Base-by-base conservation (phyloP, 352 stramenopile genomes). In the Thraustochytrium striatum region DNA sequence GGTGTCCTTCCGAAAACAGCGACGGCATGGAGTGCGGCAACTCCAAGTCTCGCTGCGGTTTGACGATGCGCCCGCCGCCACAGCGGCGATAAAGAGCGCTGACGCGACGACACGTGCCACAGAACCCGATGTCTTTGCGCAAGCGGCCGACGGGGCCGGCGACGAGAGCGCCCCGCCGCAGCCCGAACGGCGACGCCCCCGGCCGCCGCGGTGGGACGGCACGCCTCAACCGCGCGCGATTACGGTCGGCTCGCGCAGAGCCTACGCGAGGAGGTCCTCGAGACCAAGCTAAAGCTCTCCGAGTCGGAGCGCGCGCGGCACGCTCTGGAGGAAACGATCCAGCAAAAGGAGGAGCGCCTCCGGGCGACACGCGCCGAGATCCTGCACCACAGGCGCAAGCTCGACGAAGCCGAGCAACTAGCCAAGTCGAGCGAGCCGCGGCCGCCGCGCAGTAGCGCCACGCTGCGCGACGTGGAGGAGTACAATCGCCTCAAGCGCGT, bases 201-300 rank as follows among this genome's bases (percentile, higher is more conserved):
- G n/a, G 19, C 28, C 8, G 43, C 70, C 19, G 13, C 62, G 13
- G 65, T 61, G 21, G 33, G 44, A 5, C 39, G 41, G 32, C 44
- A 38, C 50, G 65, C 65, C 8, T 32, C 41, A 21, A 44, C 43
- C 21, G 65, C 50, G 16, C 65, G 52, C 19, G 65, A 75, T 32
- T 75, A 62, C 19, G 25, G 9, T 13, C 21, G 58, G 44, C 65
- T 75, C 8, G 65, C 65, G 30, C 52, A 58, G 35, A 30, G 65
- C 11, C 52, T 75, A 8, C 65, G 65, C 9, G 65, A 75, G 36
- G 65, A 75, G 47, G 47, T 75, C n/a, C 35, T 75, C 8, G 65
- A 75, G 32, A 43, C 65, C 21, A 75, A 75, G 52, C 11, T 43
- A n/a, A 75, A 70, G 30, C 41, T 75, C 7, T 5, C 65, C 8